Conservation (phyloP, 148 eudicot genomes). For the Camellia granthamiana region DNA sequence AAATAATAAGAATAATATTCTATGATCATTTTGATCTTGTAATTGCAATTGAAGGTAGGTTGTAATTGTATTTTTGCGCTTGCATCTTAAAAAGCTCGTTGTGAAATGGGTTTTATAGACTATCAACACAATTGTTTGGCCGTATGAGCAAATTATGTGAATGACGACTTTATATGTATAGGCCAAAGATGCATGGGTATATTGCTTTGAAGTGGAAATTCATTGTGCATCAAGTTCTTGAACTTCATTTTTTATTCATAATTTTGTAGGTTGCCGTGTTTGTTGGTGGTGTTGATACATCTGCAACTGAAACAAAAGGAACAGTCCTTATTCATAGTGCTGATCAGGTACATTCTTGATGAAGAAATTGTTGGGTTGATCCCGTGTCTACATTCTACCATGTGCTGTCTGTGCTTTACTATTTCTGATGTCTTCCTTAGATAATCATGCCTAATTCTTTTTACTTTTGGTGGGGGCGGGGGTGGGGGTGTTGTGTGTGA, state of each 20-base stretch:
- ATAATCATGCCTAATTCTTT: neutral
- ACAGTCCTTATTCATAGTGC: slow-evolving; percentile 96
- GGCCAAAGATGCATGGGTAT: neutral
- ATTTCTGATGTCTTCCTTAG: neutral
- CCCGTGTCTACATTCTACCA: neutral
- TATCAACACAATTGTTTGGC: neutral
- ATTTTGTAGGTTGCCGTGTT: slow-evolving; percentile 80
- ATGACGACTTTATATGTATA: neutral
- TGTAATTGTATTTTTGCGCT: neutral
- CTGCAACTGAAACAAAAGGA: slow-evolving; percentile 98
- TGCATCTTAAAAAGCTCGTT: neutral
- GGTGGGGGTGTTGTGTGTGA: neutral
- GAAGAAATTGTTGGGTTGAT: neutral
- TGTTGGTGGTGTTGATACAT: slow-evolving; percentile 82
- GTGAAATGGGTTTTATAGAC: neutral
- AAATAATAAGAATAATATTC: neutral
- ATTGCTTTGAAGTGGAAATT: neutral
- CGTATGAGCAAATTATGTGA: neutral
- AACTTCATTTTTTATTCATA: neutral
- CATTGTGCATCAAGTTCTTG: neutral
- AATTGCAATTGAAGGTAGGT: neutral
- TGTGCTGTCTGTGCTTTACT: neutral
- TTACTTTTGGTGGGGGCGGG: neutral
- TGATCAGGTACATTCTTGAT: slow-evolving; percentile 53
- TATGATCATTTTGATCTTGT: neutral